Conservation (phyloP, 108 stramenopile species). For the Ochromonas danica region DNA sequence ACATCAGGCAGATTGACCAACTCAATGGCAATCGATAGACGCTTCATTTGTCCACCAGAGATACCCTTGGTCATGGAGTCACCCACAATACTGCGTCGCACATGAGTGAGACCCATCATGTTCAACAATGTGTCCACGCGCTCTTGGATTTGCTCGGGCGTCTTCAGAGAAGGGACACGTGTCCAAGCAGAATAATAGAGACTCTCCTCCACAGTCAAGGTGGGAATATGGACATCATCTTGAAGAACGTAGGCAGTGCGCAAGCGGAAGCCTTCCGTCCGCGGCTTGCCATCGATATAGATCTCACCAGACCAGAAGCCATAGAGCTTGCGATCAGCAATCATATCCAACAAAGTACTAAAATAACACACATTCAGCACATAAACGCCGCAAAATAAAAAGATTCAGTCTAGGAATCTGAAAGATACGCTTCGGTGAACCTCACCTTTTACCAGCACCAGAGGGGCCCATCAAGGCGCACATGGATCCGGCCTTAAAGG, state of each 20-base stretch:
- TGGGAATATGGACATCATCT: conserved; percentile 45
- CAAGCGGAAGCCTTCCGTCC: conserved; percentile 2
- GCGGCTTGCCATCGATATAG: neutral
- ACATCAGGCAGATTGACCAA: conserved; percentile 46
- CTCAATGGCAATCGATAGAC: conserved; percentile 70
- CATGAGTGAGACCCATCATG: conserved; percentile 18
- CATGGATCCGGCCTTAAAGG: conserved; percentile 10
- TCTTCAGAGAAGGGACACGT: neutral
- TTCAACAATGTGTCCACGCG: conserved; percentile 22
- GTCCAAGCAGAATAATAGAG: conserved; percentile 43
- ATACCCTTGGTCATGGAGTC: conserved; percentile 44
- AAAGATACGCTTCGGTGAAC: neutral
- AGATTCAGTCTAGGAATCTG: neutral
- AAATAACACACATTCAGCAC: too few relatives aligned
- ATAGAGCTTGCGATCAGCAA: conserved; percentile 5
- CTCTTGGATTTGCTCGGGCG: neutral
- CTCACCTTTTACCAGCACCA: conserved; percentile 32
- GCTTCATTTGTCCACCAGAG: conserved; percentile 68
- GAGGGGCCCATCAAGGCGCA: conserved; percentile 36
- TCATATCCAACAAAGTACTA: conserved; percentile 27
- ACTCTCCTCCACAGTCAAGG: conserved; percentile 46
- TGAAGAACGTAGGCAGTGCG: conserved; percentile 42
- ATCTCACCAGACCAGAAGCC: conserved; percentile 25
- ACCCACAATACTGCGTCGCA: conserved; percentile 36
- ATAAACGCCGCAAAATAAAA: conserved; percentile 4